Conservation (phyloP, 441 rosid genomes). For the Capsella rubella region DNA sequence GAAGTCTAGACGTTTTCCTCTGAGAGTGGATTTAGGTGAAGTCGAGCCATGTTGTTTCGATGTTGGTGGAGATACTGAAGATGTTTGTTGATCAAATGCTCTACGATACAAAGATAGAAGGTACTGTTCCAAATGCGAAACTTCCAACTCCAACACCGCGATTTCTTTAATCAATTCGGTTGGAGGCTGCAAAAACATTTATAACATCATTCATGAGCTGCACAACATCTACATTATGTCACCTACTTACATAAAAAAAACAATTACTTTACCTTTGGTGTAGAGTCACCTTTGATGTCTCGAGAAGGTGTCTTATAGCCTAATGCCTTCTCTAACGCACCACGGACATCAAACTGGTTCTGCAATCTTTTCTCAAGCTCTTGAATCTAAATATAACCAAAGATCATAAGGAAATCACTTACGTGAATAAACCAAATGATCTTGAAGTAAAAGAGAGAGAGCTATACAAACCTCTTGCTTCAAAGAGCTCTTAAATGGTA, state of each 20-base stretch:
- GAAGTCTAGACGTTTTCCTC: constrained; percentile 58
- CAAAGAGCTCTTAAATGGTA: constrained; percentile 58
- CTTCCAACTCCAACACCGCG: constrained; percentile 88
- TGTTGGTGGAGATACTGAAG: constrained; percentile 64
- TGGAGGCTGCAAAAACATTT: constrained; percentile 60
- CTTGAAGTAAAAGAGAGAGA: constrained; percentile 2
- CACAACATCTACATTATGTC: background rate
- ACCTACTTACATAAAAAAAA: background rate
- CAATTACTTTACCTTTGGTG: constrained; percentile 23
- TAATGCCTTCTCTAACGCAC: constrained; percentile 76
- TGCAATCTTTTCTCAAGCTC: constrained; percentile 91
- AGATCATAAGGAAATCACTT: background rate
- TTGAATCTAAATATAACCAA: constrained; percentile 61
- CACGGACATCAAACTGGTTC: constrained; percentile 84
- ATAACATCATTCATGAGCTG: constrained; percentile 16
- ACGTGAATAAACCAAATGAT: background rate
- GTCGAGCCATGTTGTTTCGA: constrained; percentile 51
- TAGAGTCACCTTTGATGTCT: constrained; percentile 51
- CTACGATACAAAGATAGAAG: constrained; percentile 87
- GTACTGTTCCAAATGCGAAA: constrained; percentile 86
- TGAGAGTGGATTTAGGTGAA: constrained; percentile 58
- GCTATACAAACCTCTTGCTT: constrained; percentile 76
- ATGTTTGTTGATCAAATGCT: constrained; percentile 83
- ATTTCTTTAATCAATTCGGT: constrained; percentile 86
- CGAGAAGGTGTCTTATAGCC: constrained; percentile 64